Evolutionary conservation across 2,329 filamentous ascomycete species (phyloP), one percentile per base, ranked within the genome.

Genomic region (Talaromyces sp.): DNA sequence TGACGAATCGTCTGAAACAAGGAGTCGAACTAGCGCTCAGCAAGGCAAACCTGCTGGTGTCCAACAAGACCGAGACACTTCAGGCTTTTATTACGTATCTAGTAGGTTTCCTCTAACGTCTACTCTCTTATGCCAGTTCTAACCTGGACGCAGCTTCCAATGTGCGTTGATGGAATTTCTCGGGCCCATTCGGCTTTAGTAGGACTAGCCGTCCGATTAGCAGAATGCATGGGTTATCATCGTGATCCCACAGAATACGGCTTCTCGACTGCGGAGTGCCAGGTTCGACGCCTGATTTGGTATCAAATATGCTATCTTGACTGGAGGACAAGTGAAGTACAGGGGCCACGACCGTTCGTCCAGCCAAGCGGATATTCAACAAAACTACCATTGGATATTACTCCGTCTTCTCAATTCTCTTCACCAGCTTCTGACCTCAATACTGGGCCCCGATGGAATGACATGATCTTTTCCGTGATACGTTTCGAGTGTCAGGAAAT

Each of bases 11-110:
- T 48, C 81, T 89, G 57, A 84, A 85, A 64, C 75, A 84, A 46
- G 87, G 82, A 1, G 83, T 85, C 5, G 89, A 91, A 71, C 79
- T 81, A 25, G 83, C 87, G 2, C 73, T 92, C 33, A 80, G 81
- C 40, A 84, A 84, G 66, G 87, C 88, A 3, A 86, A 88, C 66
- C 88, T 91, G 58, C 71, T 91, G 35, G 78, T 85, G 33, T 89
- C 87, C 0, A 89, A 83, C 0, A 86, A 84, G 63, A 74, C 89
- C 15, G 86, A 90, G 69, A 88, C 85, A 0, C 76, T 92, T 64
- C 88, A 91, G 68, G 87, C 86, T 0, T 87, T 91, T 64, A 83
- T 91, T 35, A 87, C 89, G 77, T 91, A 90, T 63, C 77, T 91
- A 72, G 84, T 88, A 71, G 72, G 36, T 35, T 21, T 3, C 11